Evolutionary conservation across 2,329 filamentous ascomycete genomes (phyloP), one percentile per base, ranked within the genome.

Genomic region (Alternaria consortialis): DNA sequence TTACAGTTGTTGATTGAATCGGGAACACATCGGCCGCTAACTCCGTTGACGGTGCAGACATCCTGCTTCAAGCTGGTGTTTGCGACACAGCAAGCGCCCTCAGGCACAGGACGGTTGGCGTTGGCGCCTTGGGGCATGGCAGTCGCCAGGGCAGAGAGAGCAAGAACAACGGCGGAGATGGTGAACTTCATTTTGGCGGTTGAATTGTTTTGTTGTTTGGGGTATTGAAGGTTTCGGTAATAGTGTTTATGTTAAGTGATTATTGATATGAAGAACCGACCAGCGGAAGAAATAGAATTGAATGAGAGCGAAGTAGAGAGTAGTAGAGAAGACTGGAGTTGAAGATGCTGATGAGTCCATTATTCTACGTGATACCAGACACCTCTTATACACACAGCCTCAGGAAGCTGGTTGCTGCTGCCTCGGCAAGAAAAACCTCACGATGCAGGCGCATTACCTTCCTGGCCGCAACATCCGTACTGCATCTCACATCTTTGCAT

Each of bases 51-150:
- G 15, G 67, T 70, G 64, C 72, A 74, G 15, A 75, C 71, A 46
- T 74, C 72, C 56, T 74, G 71, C 65, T 74, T 74, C 63, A 74
- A 61, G 46, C 63, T 68, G n/a, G 70, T 69, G 60, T 69, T 70
- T 5, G 72, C 62, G 2, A 63, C 54, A 37, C 72, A 75, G 65
- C 72, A 75, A 5, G 65, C 53, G 36, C 72, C 72, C 2, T 43
- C 66, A 9, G 71, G 61, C 12, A 75, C 71, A 4, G 72, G 72
- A 15, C 71, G 69, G 25, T 63, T 64, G 31, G 55, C 67, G 17
- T 74, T 74, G 47, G 58, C 46, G 32, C 57, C 57, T 34, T 60
- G 54, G 1, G 71, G 71, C 13, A 54, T 48, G 20, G 72, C 70
- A 51, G 59, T 46, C 15, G 68, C 64, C 52, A 73, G 50, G 34